phyloP scores from a whole-genome alignment of 2,329 filamentous ascomycete species.

The Didymellaceae sp. region DNA sequence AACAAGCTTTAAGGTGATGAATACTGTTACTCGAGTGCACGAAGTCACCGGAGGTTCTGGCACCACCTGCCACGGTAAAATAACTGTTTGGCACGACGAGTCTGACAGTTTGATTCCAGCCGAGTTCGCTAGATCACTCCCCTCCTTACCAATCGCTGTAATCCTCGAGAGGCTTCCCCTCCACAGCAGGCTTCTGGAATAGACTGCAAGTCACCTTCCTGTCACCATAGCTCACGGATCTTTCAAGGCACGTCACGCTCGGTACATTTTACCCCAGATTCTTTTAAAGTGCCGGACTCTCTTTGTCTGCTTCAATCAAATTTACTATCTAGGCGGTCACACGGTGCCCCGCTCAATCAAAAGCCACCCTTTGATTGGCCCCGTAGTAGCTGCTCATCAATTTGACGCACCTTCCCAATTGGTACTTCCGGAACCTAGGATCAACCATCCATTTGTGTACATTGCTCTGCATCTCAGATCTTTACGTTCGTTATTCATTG shows the following conservation, averaged over 20 bases:
- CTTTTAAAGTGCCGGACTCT: slow-evolving; percentile 27
- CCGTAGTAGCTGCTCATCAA: slow-evolving; percentile 12
- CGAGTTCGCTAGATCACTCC: neutral
- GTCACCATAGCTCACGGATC: neutral
- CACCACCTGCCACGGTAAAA: too few species aligned
- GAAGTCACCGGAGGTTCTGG: too few species aligned
- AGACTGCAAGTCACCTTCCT: neutral
- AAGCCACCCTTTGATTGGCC: slow-evolving; percentile 6
- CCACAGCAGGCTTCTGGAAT: slow-evolving; percentile 2
- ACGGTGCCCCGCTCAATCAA: slow-evolving; percentile 28
- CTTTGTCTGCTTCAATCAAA: slow-evolving; percentile 32
- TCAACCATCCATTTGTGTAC: slow-evolving; percentile 3
- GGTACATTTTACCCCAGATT: slow-evolving; percentile 24
- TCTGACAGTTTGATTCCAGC: too few species aligned
- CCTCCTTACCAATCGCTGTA: too few species aligned
- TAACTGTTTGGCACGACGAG: too few species aligned
- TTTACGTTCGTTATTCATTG: slow-evolving; percentile 5
- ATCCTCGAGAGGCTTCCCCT: neutral
- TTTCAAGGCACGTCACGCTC: slow-evolving; percentile 6
- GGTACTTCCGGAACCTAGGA: slow-evolving; percentile 9
- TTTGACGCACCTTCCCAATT: slow-evolving; percentile 15
- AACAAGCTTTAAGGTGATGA: too few species aligned
- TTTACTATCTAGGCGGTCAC: slow-evolving; percentile 37
- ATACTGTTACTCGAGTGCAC: too few species aligned
- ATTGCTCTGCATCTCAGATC: slow-evolving; percentile 14